Percentiles rank a stretch among this genome's conserved stretches.
These are phyloP conservation scores for Chionographis japonica DNA, from an alignment of 106 monocot species.

Conservation along the genomic window DNA sequence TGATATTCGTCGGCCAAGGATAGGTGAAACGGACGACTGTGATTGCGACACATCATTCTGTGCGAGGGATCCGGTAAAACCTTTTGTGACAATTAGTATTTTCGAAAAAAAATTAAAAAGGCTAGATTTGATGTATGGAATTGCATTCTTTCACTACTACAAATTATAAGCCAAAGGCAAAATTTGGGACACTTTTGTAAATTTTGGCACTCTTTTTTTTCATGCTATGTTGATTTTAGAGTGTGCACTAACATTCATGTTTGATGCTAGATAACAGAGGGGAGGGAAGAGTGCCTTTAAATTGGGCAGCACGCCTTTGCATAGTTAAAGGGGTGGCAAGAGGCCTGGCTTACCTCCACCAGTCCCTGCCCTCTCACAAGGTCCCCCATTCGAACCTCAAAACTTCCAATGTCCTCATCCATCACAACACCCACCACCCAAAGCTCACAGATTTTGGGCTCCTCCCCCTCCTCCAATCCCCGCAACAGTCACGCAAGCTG, in stretches of 20 bases:
- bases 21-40: too few species aligned
- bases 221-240: too few species aligned
- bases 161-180: too few species aligned
- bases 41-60: too few species aligned
- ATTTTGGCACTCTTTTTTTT: too few species aligned
- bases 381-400: slow-evolving; percentile 59
- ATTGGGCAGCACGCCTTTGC: slow-evolving; percentile 36
- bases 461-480: slow-evolving; percentile 31
- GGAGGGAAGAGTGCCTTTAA: slow-evolving; percentile 49
- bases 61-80: too few species aligned
- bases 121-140: too few species aligned
- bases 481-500: slow-evolving; percentile 12
- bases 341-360: slow-evolving; percentile 47
- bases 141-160: too few species aligned
- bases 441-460: slow-evolving; percentile 56
- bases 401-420: slow-evolving; percentile 44
- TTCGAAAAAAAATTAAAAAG: too few species aligned
- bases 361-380: slow-evolving; percentile 35
- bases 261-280: slow-evolving; percentile 40
- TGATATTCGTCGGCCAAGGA: too few species aligned
- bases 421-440: slow-evolving; percentile 3
- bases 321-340: slow-evolving; percentile 43
- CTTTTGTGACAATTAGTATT: too few species aligned
- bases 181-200: too few species aligned
- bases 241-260: neutral